Evolutionary conservation across 306 rosid species (phyloP), one percentile per base, ranked within the genome.

Genomic region (Fragaria ananassa): DNA sequence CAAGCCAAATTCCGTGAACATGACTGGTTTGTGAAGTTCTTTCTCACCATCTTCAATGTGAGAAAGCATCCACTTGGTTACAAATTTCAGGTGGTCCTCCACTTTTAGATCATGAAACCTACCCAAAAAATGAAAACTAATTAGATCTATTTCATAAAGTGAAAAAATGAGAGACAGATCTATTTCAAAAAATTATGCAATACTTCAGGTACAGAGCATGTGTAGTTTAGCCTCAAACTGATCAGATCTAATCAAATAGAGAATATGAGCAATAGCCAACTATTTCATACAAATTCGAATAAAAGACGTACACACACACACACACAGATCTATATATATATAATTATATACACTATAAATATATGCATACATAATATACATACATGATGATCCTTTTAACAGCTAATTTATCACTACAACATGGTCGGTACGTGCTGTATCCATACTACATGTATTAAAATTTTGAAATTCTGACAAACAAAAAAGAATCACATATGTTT

Each of bases 31-130:
- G 39, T 85, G 86, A 86, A 96, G 81, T 66, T 81, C 88, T 75
- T 71, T 89, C 76, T 91, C 88, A 51, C 99, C 93, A 62, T 96
- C 99, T 81, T 92, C 96, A 51, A 96, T 96, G 88, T 96, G 99
- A 62, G 99, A 92, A 64, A 50, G 81, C 97, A 89, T 91, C 99
- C 99, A 96, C 86, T 96, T 91, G 46, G 88, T 79, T 11, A 96
- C 88, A 72, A 87, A 96, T 74, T 83, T 82, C 68, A 96, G 87
- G 50, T 86, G 84, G 34, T 78, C 89, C 71, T 92, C 97, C 70
- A 89, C 82, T 18, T 65, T 86, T 74, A 83, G 80, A 27, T 76
- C 82, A 41, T 83, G 85, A 66, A 95, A 89, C 99, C 99, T 95
- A 62, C 44, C n/a, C 41, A 64, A 51, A 44, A 54, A 2, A 34